Evolutionary conservation across 192 early-diverging fungal genomes (phyloP).

Genomic region (Physocladia obscura): DNA sequence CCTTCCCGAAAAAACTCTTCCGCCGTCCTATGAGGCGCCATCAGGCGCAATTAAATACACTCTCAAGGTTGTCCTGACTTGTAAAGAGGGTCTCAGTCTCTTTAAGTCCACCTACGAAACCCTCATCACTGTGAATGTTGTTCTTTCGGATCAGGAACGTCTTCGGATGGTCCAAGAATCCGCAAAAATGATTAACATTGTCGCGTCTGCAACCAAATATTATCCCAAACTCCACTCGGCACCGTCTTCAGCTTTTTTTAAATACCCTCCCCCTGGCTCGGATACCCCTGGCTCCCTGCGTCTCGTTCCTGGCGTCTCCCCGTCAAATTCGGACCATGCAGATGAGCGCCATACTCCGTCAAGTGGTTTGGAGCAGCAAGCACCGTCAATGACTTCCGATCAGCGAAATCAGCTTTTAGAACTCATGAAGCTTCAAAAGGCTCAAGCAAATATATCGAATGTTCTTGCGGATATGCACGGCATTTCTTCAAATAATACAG

Average conservation of each 20-base stretch:
- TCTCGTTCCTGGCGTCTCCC: not conserved
- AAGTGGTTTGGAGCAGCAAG: not conserved
- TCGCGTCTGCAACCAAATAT: not conserved
- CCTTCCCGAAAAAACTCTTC: not conserved
- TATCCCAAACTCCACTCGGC: not conserved
- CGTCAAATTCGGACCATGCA: not conserved
- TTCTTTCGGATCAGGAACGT: slow-evolving; percentile 2
- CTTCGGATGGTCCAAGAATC: not conserved
- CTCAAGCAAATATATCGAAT: not conserved
- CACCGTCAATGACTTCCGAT: not conserved
- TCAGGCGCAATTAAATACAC: slow-evolving; percentile 9
- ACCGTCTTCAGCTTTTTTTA: not conserved
- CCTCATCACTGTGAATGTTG: slow-evolving; percentile 2
- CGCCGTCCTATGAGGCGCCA: slow-evolving; percentile 4
- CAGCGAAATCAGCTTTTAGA: not conserved
- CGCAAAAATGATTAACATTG: not conserved
- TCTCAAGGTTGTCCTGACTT: not conserved
- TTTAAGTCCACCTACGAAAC: slow-evolving; percentile 6
- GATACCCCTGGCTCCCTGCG: not conserved
- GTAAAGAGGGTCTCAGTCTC: slow-evolving; percentile 15
- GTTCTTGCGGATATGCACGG: slow-evolving; percentile 1
- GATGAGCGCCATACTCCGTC: not conserved
- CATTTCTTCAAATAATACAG: not conserved
- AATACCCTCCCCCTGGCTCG: not conserved
- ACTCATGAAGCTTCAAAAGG: not conserved